phyloP scores from a whole-genome alignment of 2,329 filamentous ascomycete species.

The Pestalotiopsis sp. region DNA sequence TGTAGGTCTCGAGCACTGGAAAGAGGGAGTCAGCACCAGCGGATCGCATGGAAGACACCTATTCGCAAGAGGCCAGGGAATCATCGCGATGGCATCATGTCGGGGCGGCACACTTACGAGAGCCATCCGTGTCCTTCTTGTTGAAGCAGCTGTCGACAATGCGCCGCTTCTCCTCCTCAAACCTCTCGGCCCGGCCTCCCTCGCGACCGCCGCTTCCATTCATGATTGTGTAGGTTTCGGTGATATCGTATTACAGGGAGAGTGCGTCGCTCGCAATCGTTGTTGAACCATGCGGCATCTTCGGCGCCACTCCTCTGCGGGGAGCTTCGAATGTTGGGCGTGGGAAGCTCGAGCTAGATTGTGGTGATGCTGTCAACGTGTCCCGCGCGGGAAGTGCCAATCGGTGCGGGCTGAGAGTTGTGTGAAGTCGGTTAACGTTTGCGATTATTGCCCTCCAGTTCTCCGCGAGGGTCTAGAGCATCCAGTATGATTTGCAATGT shows the following conservation, averaged over 20 bases:
- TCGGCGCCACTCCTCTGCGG: slow-evolving; percentile 3
- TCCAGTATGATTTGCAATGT: neutral
- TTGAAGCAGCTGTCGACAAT: slow-evolving; percentile 94
- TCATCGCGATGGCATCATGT: neutral
- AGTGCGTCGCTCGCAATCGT: neutral
- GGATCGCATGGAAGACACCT: neutral
- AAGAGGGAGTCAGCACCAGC: neutral
- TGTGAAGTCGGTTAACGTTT: neutral
- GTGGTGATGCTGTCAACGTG: slow-evolving; percentile 4
- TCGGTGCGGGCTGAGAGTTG: neutral
- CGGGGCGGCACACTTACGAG: slow-evolving; percentile 60
- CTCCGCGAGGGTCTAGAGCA: neutral
- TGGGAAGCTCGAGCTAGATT: neutral
- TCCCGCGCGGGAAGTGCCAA: neutral
- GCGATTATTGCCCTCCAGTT: neutral
- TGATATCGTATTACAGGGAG: neutral
- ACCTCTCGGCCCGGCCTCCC: slow-evolving; percentile 70
- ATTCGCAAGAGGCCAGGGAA: neutral
- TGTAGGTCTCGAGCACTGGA: slow-evolving; percentile 87
- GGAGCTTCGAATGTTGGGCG: slow-evolving; percentile 1
- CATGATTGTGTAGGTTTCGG: slow-evolving; percentile 11
- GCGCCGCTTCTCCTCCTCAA: slow-evolving; percentile 94
- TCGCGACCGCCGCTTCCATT: slow-evolving; percentile 34
- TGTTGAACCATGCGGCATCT: slow-evolving; percentile 9
- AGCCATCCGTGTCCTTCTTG: slow-evolving; percentile 86